phyloP scores from a whole-genome alignment of 78 protist species.

The Polysphondylium violaceum region DNA sequence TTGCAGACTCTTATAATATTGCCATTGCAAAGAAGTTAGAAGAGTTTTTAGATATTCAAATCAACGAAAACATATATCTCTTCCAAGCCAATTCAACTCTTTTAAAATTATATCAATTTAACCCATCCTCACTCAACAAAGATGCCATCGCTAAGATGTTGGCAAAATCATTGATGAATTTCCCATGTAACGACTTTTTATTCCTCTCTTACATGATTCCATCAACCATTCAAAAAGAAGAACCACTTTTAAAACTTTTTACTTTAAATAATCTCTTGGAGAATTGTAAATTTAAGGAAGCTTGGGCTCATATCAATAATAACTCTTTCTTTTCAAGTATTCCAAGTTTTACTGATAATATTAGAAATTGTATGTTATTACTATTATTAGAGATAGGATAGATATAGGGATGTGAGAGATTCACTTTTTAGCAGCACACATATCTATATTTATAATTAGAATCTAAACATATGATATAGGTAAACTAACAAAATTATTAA shows the following conservation, averaged over 20 bases:
- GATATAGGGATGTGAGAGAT: not conserved
- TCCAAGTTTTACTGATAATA: conserved; percentile 38
- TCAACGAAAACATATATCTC: conserved; percentile 50
- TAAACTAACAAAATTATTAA: not conserved
- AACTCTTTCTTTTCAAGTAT: conserved; percentile 51
- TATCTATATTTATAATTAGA: not conserved
- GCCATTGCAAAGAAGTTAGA: conserved; percentile 59
- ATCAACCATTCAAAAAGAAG: conserved; percentile 70
- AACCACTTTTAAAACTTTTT: conserved; percentile 60
- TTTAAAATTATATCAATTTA: conserved; percentile 74
- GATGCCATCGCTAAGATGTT: conserved; percentile 70
- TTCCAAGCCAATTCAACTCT: conserved; percentile 71
- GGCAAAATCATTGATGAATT: conserved; percentile 72
- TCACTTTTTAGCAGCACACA: no score
- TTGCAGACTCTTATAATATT: conserved; percentile 64
- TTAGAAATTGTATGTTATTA: conserved; percentile 41
- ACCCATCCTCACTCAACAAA: conserved; percentile 71
- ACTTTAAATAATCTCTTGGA: conserved; percentile 39
- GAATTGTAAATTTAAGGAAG: conserved; percentile 70
- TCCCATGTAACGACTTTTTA: conserved; percentile 74
- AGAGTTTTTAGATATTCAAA: conserved; percentile 72
- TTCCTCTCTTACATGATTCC: conserved; percentile 79
- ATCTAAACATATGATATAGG: not conserved
- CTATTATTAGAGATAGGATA: not conserved
- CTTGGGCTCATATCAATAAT: conserved; percentile 49